Evolutionary conservation across 345 rosid genomes (phyloP).

Genomic region (Citrus medica): DNA sequence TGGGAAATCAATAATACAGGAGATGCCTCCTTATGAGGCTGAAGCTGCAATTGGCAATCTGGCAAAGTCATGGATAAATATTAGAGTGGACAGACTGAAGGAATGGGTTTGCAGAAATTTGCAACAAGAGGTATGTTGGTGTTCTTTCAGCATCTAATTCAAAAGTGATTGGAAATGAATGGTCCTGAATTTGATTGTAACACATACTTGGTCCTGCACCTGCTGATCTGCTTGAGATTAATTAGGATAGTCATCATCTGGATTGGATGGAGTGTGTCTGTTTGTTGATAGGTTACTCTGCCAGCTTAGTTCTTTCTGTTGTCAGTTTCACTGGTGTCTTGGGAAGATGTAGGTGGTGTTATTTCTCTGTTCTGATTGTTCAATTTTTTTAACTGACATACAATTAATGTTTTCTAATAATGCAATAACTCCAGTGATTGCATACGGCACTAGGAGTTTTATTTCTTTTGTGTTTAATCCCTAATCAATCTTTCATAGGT

Average conservation of each 20-base stretch:
- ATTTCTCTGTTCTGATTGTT: neutral
- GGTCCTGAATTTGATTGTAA: neutral
- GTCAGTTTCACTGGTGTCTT: neutral
- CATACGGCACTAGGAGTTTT: neutral
- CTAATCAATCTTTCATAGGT: neutral
- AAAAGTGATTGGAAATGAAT: neutral
- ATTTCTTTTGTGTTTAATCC: neutral
- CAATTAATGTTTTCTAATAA: neutral
- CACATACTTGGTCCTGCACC: neutral
- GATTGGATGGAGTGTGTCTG: neutral
- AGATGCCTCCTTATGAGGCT: constrained; percentile 98
- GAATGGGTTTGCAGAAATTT: constrained; percentile 87
- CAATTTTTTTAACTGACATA: neutral
- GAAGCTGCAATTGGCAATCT: constrained; percentile 73
- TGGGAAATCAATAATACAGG: constrained; percentile 90
- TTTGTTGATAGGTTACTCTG: neutral
- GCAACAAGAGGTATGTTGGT: constrained; percentile 69
- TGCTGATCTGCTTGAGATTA: constrained; percentile 3
- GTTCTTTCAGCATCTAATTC: neutral
- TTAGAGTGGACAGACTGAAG: constrained; percentile 72
- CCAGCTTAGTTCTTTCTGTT: neutral
- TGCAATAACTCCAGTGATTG: neutral
- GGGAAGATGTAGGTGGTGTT: neutral
- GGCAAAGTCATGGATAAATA: constrained; percentile 78
- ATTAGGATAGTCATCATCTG: neutral